Base-by-base conservation (phyloP, 129 eudicot species). In the Ambrosia trifida region DNA sequence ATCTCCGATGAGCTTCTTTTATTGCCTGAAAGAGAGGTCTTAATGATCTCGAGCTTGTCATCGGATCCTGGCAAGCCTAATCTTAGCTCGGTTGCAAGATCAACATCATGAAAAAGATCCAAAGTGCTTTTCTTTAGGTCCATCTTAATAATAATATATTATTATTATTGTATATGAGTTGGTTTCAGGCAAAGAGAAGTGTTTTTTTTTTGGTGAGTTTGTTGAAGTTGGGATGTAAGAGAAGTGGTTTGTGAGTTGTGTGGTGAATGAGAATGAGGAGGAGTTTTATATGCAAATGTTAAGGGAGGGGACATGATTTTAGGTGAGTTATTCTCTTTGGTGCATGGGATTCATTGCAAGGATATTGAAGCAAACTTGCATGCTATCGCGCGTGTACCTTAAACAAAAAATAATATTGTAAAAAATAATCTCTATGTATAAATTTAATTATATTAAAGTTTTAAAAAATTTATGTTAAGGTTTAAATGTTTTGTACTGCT, bases 31-130 rank as follows among this genome's bases (percentile, higher is more conserved):
- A 80, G 66, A 62, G 73, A 32, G 7, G 13, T n/a, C 43, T 58
- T 76, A 13, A 45, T 72, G 14, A 45, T 72, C 66, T 81, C 85
- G 7, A 83, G 28, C 7, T 70, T 52, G 62, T 82, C 86, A 30
- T 82, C 82, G 78, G 74, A 62, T 60, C 96, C 96, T 1, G 96
- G 96, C 24, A 89, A 68, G 13, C 96, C 96, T 72, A 87, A 70
- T 70, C 83, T 52, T 38, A 86, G 78, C 64, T 86, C 91, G 50
- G 91, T 85, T 65, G 85, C 87, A n/a, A 87, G 81, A 79, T 81
- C 86, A 5, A 40, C 11, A 58, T 73, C 41, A 8, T 78, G 84
- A 46, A 66, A 80, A 62, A 51, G 82, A 65, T 78, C 66, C 41
- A 78, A 43, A 64, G 77, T 41, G 33, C 41, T 64, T 71, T 20